Base-by-base conservation (phyloP, 2,329 filamentous ascomycete species). In the Diplocarpon mali region DNA sequence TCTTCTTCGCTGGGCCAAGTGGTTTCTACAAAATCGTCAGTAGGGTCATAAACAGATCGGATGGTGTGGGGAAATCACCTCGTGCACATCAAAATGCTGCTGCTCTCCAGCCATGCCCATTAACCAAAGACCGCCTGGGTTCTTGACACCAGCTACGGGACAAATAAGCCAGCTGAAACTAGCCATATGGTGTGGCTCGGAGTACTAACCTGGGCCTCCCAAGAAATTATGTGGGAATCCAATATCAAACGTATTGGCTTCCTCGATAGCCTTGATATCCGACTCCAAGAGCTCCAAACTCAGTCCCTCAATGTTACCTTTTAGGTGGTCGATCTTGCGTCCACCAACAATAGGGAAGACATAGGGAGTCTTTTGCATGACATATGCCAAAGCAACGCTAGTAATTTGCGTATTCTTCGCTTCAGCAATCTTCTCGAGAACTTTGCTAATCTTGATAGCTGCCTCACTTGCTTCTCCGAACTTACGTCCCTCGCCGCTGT, bases 281-380 rank as follows among this genome's bases (percentile, higher is more conserved):
- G 80, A 70, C 0, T 68, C 60, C 0, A 66, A 72, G 30, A 89
- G 65, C 44, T 70, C 64, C 35, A 87, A 65, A 1, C 67, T 69
- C 31, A 89, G 67, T 0, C 80, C 79, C 55, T 80, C 73, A 52
- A 87, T 81, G 56, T 86, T 87, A 46, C 69, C 71, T 57, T 79
- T 73, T 34, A 89, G 65, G 58, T 88, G 82, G 40, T 80, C 75
- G 9, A 84, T 62, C 54, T 78, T 86, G 10, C 82, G 71, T 0
- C 80, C 79, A 10, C 83, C 83, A 4, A 86, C 68, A 34, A 88
- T 77, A 1, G 84, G 84, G 57, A 85, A 85, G 11, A 87, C 78
- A 55, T 85, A 77, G 0, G 80, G 75, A 0, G 78, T 68, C 65
- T 87, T 86, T 52, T 77, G 72, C 70, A 84, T 73, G 12, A 87